Evolutionary conservation across 208 protist species (phyloP), one percentile per base, ranked within the genome.

Genomic region (Crithidia mellificae): DNA sequence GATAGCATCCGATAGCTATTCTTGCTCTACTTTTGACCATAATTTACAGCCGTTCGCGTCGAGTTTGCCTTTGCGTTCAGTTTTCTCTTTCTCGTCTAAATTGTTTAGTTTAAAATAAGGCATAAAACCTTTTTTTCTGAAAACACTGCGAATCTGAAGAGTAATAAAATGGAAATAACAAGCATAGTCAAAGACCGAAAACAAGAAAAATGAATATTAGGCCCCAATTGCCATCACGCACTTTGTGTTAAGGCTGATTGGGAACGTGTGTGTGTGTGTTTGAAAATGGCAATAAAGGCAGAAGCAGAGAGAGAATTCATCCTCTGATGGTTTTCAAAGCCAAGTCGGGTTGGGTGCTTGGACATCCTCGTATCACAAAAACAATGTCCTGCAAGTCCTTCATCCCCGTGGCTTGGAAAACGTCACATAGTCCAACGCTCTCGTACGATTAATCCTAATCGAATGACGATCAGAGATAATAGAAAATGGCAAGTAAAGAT

Each of bases 401-500:
- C 32, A 17, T 57, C 25, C 8, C 14, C 9, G 2, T 36, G 20
- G 52, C 25, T 36, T 3, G 30, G 30, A 36, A 29, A 47, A 25
- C 57, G 51, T 24, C 25, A 19, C 51, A 58, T 50, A 61, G 63
- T 58, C 52, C 52, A 59, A 56, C 39, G 50, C 51, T 53, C 63
- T 68, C 52, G 39, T 68, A 68, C 63, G 50, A 44, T 6, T 41
- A 11, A 44, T 22, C 22, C 43, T 38, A 15, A 43, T 62, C 19
- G 17, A 19, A 65, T 34, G 27, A 27, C 19, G 38, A 51, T 24
- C n/a, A 72, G 27, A 52, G 8, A 70, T 34, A 54, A 17, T 39
- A 25, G 14, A 53, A 68, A 68, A 68, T 52, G 74, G 79, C 46
- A 72, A 41, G 38, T 32, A 63, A 62, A 69, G 49, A 34, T n/a